Base-by-base conservation (phyloP, 768 basidiomycete species). In the Hydnum rufescens region DNA sequence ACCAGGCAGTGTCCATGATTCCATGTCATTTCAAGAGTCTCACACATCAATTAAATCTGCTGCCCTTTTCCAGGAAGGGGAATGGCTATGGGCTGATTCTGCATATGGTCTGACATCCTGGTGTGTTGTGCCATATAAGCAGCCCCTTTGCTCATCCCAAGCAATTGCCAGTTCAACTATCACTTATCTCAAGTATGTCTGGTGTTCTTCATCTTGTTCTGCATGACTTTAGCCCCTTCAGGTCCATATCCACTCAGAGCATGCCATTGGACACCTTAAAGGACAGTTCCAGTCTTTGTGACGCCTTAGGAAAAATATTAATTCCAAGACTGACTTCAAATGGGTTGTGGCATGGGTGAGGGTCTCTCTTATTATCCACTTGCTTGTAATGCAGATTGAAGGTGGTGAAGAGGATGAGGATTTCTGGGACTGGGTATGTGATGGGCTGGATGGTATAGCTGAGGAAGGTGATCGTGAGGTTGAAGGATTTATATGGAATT, bases 221-320 rank as follows among this genome's bases (percentile, higher is more conserved):
- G 26, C 26, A 13, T 47, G 44, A 13, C 26, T 28, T 8, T 47
- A 25, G 22, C 1, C 22, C 13, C 36, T 13, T 22, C 22, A 39
- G 36, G 36, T 39, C 36, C 36, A 22, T 22, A 63, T 68, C 1
- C 60, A 60, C 4, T 68, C 67, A 4, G 64, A 68, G 53, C 66
- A 68, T 53, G 65, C 63, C 49, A 67, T 68, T 60, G 67, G 67
- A 16, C 61, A 61, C 2, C 36, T 68, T 3, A 67, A 68, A 51
- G 61, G 62, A 3, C 57, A 66, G 19, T 68, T 62, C 32, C 64
- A 66, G 53, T 64, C 59, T 42, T 57, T 67, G 4, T 58, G 58
- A 3, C 64, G 55, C 3, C 52, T 53, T 54, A 23, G 51, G 26
- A 51, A 31, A 31, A 5, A 26, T 4, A 55, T 55, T 25, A 55